These are phyloP conservation scores for Suhomyces anneliseae DNA, from an alignment of 1,139 yeast species.

Conservation along the genomic window DNA sequence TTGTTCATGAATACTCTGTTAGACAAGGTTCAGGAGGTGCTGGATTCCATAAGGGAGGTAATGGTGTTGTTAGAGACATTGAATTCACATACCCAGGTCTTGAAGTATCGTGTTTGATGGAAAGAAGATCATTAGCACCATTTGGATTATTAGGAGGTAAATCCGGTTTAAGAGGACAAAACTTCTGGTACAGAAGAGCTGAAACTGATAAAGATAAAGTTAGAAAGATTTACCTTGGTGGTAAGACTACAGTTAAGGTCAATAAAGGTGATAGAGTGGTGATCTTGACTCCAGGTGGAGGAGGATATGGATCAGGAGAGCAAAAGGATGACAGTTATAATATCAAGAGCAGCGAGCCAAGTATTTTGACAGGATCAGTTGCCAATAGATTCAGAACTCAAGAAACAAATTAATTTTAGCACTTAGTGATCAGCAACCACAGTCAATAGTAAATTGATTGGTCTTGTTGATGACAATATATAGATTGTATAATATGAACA, in stretches of 20 bases:
- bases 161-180: constrained; percentile 41
- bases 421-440: no score
- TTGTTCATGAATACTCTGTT: constrained; percentile 41
- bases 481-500: no score
- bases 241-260: constrained; percentile 42
- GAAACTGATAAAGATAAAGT: constrained; percentile 22
- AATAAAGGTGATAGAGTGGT: constrained; percentile 43
- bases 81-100: constrained; percentile 41
- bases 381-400: constrained; percentile 34
- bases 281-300: constrained; percentile 50
- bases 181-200: constrained; percentile 35
- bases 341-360: constrained; percentile 22
- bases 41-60: constrained; percentile 45
- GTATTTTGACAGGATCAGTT: constrained; percentile 38
- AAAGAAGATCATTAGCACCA: constrained; percentile 46
- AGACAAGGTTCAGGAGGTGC: constrained; percentile 43
- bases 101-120: constrained; percentile 48
- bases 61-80: constrained; percentile 48
- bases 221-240: constrained; percentile 37
- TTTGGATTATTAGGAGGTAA: constrained; percentile 47
- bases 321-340: constrained; percentile 22
- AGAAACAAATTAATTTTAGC: constrained; percentile 29
- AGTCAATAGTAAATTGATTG: background rate
- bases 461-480: no score
- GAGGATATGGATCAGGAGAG: constrained; percentile 39